Conservation (phyloP, 495 filamentous ascomycete species). For the Hyphodiscus hymeniophilus region DNA sequence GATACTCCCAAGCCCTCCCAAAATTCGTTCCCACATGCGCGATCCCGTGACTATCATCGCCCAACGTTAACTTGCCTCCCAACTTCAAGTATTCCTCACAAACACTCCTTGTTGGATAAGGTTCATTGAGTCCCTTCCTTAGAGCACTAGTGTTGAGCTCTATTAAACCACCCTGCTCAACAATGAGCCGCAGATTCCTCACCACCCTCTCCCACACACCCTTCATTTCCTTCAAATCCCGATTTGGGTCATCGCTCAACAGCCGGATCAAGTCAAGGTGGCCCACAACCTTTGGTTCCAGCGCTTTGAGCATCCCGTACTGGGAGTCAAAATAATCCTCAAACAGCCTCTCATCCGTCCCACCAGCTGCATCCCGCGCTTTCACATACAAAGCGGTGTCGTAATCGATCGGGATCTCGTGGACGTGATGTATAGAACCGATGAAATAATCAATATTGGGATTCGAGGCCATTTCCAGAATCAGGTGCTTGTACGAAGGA, state of each 20-base stretch:
- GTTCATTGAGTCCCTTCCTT: slow-evolving; percentile 83
- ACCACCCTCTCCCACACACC: slow-evolving; percentile 64
- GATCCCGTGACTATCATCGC: slow-evolving; percentile 84
- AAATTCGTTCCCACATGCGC: slow-evolving; percentile 71
- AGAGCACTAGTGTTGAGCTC: slow-evolving; percentile 83
- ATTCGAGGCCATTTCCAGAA: slow-evolving; percentile 47
- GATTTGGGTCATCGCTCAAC: slow-evolving; percentile 57
- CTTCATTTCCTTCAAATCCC: slow-evolving; percentile 39
- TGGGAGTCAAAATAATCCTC: slow-evolving; percentile 83
- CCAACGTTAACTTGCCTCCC: slow-evolving; percentile 78
- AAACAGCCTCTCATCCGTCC: slow-evolving; percentile 64
- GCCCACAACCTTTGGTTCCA: slow-evolving; percentile 74
- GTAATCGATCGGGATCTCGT: slow-evolving; percentile 83
- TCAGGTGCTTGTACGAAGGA: slow-evolving; percentile 48
- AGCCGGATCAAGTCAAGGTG: slow-evolving; percentile 91
- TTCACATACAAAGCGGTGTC: slow-evolving; percentile 57
- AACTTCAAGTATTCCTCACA: slow-evolving; percentile 57
- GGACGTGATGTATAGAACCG: slow-evolving; percentile 84
- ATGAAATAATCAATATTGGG: slow-evolving; percentile 77
- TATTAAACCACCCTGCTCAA: slow-evolving; percentile 66
- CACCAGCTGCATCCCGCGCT: slow-evolving; percentile 45
- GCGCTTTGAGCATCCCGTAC: slow-evolving; percentile 63
- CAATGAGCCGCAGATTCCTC: slow-evolving; percentile 66
- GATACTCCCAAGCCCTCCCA: slow-evolving; percentile 48
- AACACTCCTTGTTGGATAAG: slow-evolving; percentile 76